These are phyloP conservation scores for Pichia ethanolica DNA, from an alignment of 805 yeast species.

Conservation along the genomic window DNA sequence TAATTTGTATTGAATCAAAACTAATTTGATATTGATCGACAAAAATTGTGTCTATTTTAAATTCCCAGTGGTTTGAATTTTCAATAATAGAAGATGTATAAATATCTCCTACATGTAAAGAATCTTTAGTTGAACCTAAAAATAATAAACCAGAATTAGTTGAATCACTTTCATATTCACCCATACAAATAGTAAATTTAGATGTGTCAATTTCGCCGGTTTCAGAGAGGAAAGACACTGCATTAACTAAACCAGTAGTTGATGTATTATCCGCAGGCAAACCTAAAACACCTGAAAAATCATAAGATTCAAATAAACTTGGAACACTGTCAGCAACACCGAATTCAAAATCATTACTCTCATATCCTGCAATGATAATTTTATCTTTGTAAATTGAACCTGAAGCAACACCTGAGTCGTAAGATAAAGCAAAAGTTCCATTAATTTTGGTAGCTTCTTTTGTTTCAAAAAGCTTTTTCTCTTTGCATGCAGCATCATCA, in stretches of 20 bases:
- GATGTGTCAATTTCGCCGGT: slow-evolving; percentile 29
- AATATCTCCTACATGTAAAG: slow-evolving; percentile 35
- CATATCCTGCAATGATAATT: slow-evolving; percentile 30
- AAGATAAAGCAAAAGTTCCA: slow-evolving; percentile 38
- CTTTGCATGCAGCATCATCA: slow-evolving; percentile 35
- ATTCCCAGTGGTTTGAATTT: slow-evolving; percentile 43
- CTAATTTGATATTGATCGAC: slow-evolving; percentile 29
- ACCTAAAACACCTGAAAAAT: slow-evolving; percentile 56
- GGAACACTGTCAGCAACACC: slow-evolving; percentile 52
- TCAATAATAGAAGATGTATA: slow-evolving; percentile 32
- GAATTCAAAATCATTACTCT: slow-evolving; percentile 35
- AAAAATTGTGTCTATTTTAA: slow-evolving; percentile 32
- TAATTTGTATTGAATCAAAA: slow-evolving; percentile 25
- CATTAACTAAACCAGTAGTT: slow-evolving; percentile 29
- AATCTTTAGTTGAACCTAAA: slow-evolving; percentile 33
- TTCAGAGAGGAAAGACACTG: slow-evolving; percentile 32
- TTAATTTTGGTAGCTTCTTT: slow-evolving; percentile 12
- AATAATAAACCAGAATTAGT: slow-evolving; percentile 36
- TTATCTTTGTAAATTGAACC: slow-evolving; percentile 39
- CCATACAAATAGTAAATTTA: slow-evolving; percentile 41
- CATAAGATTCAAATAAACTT: slow-evolving; percentile 41
- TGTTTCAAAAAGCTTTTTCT: slow-evolving; percentile 26
- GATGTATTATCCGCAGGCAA: slow-evolving; percentile 40
- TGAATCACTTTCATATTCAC: slow-evolving; percentile 21
- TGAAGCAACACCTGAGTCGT: slow-evolving; percentile 44